Percentiles rank a stretch among this genome's conserved stretches.
Evolutionary conservation across 768 basidiomycete species (phyloP).

Genomic region (Trametes cingulata): DNA sequence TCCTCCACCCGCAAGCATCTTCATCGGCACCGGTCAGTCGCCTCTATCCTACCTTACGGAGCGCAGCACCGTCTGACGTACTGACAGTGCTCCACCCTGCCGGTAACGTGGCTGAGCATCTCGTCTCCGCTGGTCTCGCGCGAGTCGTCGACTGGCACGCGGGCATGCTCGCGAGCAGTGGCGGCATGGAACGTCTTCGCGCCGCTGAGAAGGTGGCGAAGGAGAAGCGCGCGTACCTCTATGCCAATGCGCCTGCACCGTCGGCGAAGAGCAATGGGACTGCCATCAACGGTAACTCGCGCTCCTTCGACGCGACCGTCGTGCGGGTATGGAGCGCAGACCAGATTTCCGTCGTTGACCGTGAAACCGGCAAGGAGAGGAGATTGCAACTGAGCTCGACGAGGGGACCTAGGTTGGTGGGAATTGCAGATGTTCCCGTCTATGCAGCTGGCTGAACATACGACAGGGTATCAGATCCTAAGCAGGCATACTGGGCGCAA

Average conservation of each 20-base stretch:
- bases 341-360: constrained; percentile 79
- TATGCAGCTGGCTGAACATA: constrained; percentile 22
- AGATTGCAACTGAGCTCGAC: constrained; percentile 88
- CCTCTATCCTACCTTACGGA: too few species aligned
- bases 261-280: constrained; percentile 50
- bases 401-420: constrained; percentile 72
- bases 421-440: too few species aligned
- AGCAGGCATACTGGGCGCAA: constrained; percentile 83
- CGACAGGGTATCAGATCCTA: constrained; percentile 78
- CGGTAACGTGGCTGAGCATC: constrained; percentile 91
- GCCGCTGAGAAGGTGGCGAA: constrained; percentile 81
- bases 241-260: constrained; percentile 55
- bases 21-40: constrained; percentile 78
- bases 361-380: constrained; percentile 72
- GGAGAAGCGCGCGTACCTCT: constrained; percentile 70
- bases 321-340: constrained; percentile 91
- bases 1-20: constrained; percentile 74
- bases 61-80: neutral
- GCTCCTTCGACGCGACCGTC: constrained; percentile 79
- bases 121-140: constrained; percentile 83
- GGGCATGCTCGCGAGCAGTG: constrained; percentile 82
- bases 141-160: constrained; percentile 98
- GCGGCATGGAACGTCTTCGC: constrained; percentile 86
- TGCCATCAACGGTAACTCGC: constrained; percentile 42
- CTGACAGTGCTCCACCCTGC: constrained; percentile 79